phyloP scores from a whole-genome alignment of 116 monocot species.

The Cymodocea nodosa region DNA sequence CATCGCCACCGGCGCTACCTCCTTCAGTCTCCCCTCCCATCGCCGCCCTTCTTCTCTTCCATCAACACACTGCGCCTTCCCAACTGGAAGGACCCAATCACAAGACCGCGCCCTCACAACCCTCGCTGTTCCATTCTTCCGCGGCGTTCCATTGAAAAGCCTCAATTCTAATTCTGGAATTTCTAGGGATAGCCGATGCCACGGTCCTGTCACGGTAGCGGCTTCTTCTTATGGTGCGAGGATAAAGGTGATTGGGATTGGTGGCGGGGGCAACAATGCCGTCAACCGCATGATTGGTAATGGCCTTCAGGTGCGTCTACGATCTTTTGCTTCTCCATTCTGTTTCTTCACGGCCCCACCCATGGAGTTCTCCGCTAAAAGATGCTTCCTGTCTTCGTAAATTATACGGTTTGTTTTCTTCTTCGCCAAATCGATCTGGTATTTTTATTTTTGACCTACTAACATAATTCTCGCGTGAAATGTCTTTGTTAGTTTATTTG shows the following conservation, averaged over 20 bases:
- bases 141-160: too few species aligned
- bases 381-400: background rate
- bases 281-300: conserved; percentile 66
- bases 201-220: too few species aligned
- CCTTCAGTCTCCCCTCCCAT: background rate
- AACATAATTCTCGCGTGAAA: background rate
- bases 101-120: too few species aligned
- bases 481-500: background rate
- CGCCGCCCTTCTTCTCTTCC: background rate
- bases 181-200: too few species aligned
- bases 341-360: too few species aligned
- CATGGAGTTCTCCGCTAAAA: too few species aligned
- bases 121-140: too few species aligned
- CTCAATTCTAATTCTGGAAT: too few species aligned
- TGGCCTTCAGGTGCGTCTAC: conserved; percentile 31
- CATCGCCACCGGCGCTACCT: background rate
- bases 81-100: too few species aligned
- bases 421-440: background rate
- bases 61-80: too few species aligned
- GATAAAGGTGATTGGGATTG: conserved; percentile 57
- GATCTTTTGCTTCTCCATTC: too few species aligned
- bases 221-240: conserved; percentile 6
- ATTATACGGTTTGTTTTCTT: background rate
- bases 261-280: conserved; percentile 63
- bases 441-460: background rate